These are phyloP conservation scores for Colletotrichum truncatum DNA, from an alignment of 2,329 filamentous ascomycete species.

Conservation along the genomic window DNA sequence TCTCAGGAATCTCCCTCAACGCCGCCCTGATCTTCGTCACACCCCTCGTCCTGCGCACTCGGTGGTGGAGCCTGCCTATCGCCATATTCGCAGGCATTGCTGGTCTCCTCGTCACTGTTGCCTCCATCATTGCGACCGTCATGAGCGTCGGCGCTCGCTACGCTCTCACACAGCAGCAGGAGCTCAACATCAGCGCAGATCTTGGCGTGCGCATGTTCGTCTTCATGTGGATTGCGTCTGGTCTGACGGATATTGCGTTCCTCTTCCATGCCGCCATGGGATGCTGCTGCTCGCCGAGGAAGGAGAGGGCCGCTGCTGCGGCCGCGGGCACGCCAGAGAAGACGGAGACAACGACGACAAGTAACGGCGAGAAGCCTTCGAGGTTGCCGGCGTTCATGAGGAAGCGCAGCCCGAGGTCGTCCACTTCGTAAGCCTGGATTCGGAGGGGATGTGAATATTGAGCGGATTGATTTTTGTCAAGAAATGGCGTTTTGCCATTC, in stretches of 20 bases:
- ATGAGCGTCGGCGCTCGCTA: constrained; percentile 86
- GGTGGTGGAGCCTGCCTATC: constrained; percentile 72
- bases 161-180: constrained; percentile 74
- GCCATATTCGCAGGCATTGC: constrained; percentile 74
- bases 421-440: not conserved
- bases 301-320: constrained; percentile 4
- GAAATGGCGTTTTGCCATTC: not conserved
- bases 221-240: constrained; percentile 88
- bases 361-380: constrained; percentile 21
- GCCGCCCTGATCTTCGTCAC: constrained; percentile 77
- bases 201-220: constrained; percentile 80
- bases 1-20: constrained; percentile 75
- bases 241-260: constrained; percentile 74
- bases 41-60: constrained; percentile 62
- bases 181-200: constrained; percentile 78
- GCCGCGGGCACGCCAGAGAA: constrained; percentile 11
- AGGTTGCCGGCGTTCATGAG: constrained; percentile 28
- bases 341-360: constrained; percentile 10
- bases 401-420: constrained; percentile 28
- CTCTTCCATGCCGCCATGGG: constrained; percentile 78
- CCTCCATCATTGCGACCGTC: constrained; percentile 79
- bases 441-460: not conserved
- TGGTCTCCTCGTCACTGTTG: constrained; percentile 74
- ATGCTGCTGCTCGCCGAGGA: constrained; percentile 69
- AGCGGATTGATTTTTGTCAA: not conserved